These are phyloP conservation scores for Fraxinus sp. DNA, from an alignment of 305 asterid species.

Conservation along the genomic window DNA sequence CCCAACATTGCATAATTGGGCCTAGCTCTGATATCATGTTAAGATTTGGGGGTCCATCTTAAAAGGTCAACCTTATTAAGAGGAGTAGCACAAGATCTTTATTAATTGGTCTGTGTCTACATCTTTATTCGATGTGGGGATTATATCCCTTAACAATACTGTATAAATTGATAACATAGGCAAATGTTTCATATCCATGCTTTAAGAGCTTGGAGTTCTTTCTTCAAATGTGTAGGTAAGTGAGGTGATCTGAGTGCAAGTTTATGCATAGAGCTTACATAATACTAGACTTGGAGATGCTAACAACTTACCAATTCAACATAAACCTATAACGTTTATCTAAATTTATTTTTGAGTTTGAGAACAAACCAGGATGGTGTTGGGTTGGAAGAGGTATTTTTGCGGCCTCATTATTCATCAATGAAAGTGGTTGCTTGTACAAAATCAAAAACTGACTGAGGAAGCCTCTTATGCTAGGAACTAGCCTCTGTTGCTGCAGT, in stretches of 20 bases:
- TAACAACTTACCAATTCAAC: neutral
- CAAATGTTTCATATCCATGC: neutral
- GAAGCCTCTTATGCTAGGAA: constrained; percentile 95
- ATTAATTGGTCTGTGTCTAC: no score
- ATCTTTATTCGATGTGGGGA: no score
- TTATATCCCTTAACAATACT: neutral
- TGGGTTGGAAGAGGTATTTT: neutral
- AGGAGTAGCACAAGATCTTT: no score
- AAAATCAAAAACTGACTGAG: constrained; percentile 80
- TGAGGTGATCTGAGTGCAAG: neutral
- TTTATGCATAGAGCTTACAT: neutral
- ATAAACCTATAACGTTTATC: neutral
- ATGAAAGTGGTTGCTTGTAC: constrained; percentile 60
- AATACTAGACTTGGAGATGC: constrained; percentile 6
- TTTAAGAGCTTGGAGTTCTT: neutral
- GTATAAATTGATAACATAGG: neutral
- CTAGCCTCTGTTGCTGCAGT: constrained; percentile 97
- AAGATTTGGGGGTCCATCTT: no score
- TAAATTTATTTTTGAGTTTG: neutral
- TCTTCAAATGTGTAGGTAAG: neutral
- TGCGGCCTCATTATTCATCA: neutral
- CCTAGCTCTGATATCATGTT: no score
- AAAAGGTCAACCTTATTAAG: no score
- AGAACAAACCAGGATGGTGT: constrained; percentile 9
- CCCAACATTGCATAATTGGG: no score